These are phyloP conservation scores for Dictyostelium intermedium DNA, from an alignment of 78 protist species.

Conservation along the genomic window DNA sequence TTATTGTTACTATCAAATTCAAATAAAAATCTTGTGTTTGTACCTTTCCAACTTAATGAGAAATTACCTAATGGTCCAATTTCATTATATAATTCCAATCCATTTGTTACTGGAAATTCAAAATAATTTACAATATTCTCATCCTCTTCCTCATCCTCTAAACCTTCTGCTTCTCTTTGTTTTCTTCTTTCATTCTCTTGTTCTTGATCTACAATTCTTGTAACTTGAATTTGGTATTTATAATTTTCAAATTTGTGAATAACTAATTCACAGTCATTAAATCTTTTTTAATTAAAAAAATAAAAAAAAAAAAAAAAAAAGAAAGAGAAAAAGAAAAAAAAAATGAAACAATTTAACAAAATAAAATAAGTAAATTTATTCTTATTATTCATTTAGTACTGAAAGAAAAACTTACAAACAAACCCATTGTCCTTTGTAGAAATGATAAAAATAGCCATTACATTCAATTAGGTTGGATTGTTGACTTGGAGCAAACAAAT, in stretches of 20 bases:
- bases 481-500: background rate
- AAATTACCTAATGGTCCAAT: slow-evolving; percentile 19
- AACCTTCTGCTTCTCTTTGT: background rate
- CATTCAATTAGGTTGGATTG: slow-evolving; percentile 7
- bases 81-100: slow-evolving; percentile 48
- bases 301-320: background rate
- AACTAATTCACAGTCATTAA: slow-evolving; percentile 54
- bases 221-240: slow-evolving; percentile 25
- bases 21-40: slow-evolving; percentile 50
- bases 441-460: slow-evolving; percentile 66
- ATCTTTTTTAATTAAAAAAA: background rate
- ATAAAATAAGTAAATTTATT: too few relatives aligned
- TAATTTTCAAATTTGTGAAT: slow-evolving; percentile 19
- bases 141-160: slow-evolving; percentile 7
- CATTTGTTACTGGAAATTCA: slow-evolving; percentile 59
- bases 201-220: slow-evolving; percentile 59
- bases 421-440: slow-evolving; percentile 48
- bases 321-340: too few relatives aligned
- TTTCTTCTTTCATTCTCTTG: background rate
- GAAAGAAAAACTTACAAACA: slow-evolving; percentile 54
- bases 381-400: too few relatives aligned
- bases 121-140: background rate
- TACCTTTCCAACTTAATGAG: slow-evolving; percentile 55
- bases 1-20: slow-evolving; percentile 26
- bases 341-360: too few relatives aligned